A percentile compares a stretch with the other conserved stretches of the same genome.
phyloP scores from a whole-genome alignment of 345 rosid species.

The Moringa oleifera region DNA sequence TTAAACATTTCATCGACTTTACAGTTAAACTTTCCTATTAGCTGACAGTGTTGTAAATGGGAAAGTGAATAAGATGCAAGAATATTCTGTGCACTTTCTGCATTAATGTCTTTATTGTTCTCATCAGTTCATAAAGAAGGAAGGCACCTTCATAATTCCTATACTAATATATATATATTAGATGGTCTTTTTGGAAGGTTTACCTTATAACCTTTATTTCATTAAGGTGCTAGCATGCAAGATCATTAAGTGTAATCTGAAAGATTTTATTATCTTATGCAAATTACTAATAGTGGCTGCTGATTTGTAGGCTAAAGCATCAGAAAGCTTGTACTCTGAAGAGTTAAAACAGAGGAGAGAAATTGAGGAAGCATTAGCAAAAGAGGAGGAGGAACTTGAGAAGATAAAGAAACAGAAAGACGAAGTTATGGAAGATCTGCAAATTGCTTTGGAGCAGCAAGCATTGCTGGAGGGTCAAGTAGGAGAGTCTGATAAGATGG shows the following conservation, averaged over 20 bases:
- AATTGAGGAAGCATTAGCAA: conserved; percentile 52
- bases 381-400: conserved; percentile 50
- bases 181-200: background rate
- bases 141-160: too few relatives aligned
- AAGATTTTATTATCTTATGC: background rate
- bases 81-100: background rate
- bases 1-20: background rate
- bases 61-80: too few relatives aligned
- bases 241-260: conserved; percentile 1
- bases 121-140: background rate
- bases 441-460: conserved; percentile 37
- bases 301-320: conserved; percentile 47
- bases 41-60: too few relatives aligned
- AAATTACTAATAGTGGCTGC: conserved; percentile 7
- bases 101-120: background rate
- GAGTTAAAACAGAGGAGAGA: conserved; percentile 66
- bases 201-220: too few relatives aligned
- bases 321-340: conserved; percentile 47
- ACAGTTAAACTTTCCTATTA: background rate
- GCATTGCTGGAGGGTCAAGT: conserved; percentile 45
- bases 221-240: background rate
- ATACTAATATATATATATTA: too few relatives aligned
- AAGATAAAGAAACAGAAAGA: conserved; percentile 42
- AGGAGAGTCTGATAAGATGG: conserved; percentile 44
- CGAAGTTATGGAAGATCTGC: conserved; percentile 46